phyloP scores from a whole-genome alignment of 2,329 filamentous ascomycete species.

The Epichloe brachyelytri region DNA sequence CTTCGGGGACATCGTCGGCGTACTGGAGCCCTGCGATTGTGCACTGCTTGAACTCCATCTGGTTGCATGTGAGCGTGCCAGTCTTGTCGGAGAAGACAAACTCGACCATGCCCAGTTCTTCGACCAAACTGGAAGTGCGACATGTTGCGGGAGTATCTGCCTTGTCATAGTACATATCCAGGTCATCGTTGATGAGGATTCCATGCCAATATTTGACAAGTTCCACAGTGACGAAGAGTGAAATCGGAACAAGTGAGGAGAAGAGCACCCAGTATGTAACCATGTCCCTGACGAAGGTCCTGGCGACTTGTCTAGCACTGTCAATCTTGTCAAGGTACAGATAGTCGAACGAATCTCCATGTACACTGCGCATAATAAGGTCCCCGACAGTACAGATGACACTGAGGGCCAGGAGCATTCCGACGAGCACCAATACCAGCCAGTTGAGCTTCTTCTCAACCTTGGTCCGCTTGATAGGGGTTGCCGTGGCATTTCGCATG shows the following conservation, averaged over 20 bases:
- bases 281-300: constrained; percentile 84
- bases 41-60: constrained; percentile 97
- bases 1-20: constrained; percentile 81
- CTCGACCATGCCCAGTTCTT: constrained; percentile 95
- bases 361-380: constrained; percentile 59
- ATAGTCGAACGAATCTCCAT: constrained; percentile 54
- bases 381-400: constrained; percentile 87
- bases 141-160: constrained; percentile 93
- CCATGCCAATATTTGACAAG: constrained; percentile 97
- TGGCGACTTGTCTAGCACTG: constrained; percentile 40
- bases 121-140: constrained; percentile 88
- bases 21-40: constrained; percentile 91
- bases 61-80: constrained; percentile 91
- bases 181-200: constrained; percentile 92
- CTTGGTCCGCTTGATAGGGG: constrained; percentile 94
- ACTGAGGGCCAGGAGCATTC: constrained; percentile 71
- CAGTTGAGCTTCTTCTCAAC: constrained; percentile 90
- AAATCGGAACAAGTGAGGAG: constrained; percentile 92
- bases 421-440: constrained; percentile 81
- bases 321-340: constrained; percentile 53
- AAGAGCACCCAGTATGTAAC: constrained; percentile 98
- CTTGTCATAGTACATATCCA: constrained; percentile 95
- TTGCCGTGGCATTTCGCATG: constrained; percentile 95
- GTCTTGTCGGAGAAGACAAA: constrained; percentile 99
- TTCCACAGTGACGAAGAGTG: constrained; percentile 93